Conservation (phyloP, 768 basidiomycete genomes). For the Gloeophyllum trabeum region DNA sequence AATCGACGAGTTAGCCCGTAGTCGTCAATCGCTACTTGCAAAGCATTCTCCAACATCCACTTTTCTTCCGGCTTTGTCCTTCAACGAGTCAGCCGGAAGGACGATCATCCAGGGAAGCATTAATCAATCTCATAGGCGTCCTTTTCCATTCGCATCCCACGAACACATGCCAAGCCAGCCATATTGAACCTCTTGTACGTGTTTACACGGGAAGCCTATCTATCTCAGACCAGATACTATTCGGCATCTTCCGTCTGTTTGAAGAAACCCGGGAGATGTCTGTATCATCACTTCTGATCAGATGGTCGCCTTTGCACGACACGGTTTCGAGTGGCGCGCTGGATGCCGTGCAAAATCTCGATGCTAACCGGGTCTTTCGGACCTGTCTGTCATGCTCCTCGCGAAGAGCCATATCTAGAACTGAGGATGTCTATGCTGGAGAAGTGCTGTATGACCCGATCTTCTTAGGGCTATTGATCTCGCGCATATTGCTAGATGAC, state of each 20-base stretch:
- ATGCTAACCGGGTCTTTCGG: slow-evolving; percentile 54
- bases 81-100: slow-evolving; percentile 4
- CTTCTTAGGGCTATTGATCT: slow-evolving; percentile 60
- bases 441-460: slow-evolving; percentile 65
- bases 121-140: slow-evolving; percentile 45
- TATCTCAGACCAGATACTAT: slow-evolving; percentile 47
- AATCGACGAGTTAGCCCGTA: slow-evolving; percentile 33
- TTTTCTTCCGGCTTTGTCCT: slow-evolving; percentile 41
- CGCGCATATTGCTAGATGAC: slow-evolving; percentile 49
- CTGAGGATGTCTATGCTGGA: slow-evolving; percentile 14
- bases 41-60: slow-evolving; percentile 56
- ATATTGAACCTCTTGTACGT: slow-evolving; percentile 64
- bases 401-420: no score
- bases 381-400: slow-evolving; percentile 50
- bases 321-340: slow-evolving; percentile 33
- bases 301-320: slow-evolving; percentile 49
- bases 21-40: slow-evolving; percentile 71
- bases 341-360: slow-evolving; percentile 61
- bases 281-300: slow-evolving; percentile 44
- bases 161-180: slow-evolving; percentile 79
- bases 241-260: slow-evolving; percentile 72
- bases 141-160: slow-evolving; percentile 70
- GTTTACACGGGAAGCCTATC: slow-evolving; percentile 73
- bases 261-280: slow-evolving; percentile 62
- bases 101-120: slow-evolving; percentile 26